Conservation (phyloP, 75 land plant genomes). For the Cupressus sempervirens region DNA sequence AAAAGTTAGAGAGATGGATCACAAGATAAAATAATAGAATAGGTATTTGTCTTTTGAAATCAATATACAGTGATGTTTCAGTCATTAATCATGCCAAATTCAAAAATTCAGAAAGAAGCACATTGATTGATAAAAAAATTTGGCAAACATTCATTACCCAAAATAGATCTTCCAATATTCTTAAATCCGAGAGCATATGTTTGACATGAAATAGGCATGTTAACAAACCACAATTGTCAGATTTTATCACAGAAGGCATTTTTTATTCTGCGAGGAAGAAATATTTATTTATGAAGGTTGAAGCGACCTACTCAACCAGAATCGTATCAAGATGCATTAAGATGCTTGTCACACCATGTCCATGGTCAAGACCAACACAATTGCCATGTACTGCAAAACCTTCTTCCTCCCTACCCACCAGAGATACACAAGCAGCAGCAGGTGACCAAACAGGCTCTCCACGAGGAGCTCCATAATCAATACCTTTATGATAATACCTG, state of each 20-base stretch:
- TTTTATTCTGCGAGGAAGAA: background rate
- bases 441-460: slow-evolving; percentile 29
- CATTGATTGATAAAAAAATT: background rate
- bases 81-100: background rate
- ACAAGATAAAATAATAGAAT: background rate
- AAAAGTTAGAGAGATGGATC: background rate
- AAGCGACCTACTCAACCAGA: slow-evolving; percentile 16
- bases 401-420: slow-evolving; percentile 29
- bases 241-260: background rate
- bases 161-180: background rate
- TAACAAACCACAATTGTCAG: slow-evolving; percentile 3
- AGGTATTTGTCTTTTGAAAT: background rate
- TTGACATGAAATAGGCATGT: background rate
- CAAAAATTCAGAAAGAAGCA: background rate
- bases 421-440: slow-evolving; percentile 20
- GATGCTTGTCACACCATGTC: slow-evolving; percentile 32
- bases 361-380: slow-evolving; percentile 33
- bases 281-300: background rate
- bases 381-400: slow-evolving; percentile 28
- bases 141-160: background rate
- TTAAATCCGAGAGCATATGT: background rate
- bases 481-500: slow-evolving; percentile 32
- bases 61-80: background rate
- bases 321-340: slow-evolving; percentile 28
- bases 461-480: slow-evolving; percentile 28